These are phyloP conservation scores for Penicillium macrosclerotiorum DNA, from an alignment of 495 filamentous ascomycete genomes.

Conservation along the genomic window DNA sequence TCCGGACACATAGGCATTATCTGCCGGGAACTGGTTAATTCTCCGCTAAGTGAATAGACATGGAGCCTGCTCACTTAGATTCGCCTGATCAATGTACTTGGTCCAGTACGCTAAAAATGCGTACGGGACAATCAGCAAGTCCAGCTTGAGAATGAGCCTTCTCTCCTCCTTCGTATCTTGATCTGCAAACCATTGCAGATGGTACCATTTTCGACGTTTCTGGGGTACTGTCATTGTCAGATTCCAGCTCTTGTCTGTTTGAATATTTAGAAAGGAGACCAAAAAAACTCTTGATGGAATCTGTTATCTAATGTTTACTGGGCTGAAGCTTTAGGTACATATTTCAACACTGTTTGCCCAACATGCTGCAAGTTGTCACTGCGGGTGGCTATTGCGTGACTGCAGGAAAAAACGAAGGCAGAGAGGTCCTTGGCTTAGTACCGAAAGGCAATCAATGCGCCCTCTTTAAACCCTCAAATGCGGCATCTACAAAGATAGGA, in stretches of 20 bases:
- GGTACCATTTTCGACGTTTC: constrained; percentile 36
- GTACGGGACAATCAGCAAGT: constrained; percentile 38
- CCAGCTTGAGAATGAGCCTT: constrained; percentile 44
- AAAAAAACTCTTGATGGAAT: background rate
- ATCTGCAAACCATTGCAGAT: constrained; percentile 40
- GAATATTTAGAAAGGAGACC: background rate
- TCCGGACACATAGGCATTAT: constrained; percentile 31
- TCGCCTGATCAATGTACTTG: constrained; percentile 46
- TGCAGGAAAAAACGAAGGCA: background rate
- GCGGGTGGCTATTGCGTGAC: constrained; percentile 20
- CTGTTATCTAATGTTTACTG: background rate
- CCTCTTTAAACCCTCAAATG: background rate
- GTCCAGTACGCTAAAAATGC: constrained; percentile 47
- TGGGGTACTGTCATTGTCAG: constrained; percentile 19
- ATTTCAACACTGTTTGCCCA: too few species aligned
- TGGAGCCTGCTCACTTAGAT: constrained; percentile 27
- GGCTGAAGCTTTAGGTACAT: background rate
- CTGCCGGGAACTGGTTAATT: constrained; percentile 7
- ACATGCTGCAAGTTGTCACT: constrained; percentile 23
- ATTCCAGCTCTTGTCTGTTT: background rate
- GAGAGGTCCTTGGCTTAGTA: background rate
- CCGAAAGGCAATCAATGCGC: background rate
- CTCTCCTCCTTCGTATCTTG: constrained; percentile 42
- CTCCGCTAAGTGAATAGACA: background rate
- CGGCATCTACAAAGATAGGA: background rate